Conservation (phyloP, 2,329 filamentous ascomycete genomes). For the Pseudonectria foliicola region DNA sequence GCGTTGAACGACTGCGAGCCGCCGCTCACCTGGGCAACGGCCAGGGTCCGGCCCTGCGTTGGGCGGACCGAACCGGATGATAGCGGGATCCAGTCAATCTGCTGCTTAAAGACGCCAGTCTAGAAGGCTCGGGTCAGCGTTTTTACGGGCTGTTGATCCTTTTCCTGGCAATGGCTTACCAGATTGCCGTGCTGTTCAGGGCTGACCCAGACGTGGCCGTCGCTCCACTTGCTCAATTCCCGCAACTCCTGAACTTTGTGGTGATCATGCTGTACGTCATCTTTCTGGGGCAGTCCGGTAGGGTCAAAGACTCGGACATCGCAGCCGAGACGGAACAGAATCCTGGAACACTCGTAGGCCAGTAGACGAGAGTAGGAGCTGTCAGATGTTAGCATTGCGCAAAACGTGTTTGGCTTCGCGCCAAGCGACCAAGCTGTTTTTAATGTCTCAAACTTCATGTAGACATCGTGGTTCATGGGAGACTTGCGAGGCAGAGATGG, state of each 20-base stretch:
- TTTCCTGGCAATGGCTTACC: constrained; percentile 24
- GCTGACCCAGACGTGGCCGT: constrained; percentile 59
- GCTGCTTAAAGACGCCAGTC: constrained; percentile 62
- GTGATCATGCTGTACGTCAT: constrained; percentile 51
- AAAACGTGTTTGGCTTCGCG: neutral
- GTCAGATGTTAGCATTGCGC: neutral
- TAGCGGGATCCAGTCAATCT: constrained; percentile 64
- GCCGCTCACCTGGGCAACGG: constrained; percentile 55
- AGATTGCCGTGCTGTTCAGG: constrained; percentile 62
- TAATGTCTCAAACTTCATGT: too few relatives aligned
- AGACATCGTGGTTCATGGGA: neutral
- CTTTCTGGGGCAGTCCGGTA: constrained; percentile 52
- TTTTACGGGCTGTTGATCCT: neutral
- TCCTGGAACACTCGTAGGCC: constrained; percentile 51
- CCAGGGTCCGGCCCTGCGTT: constrained; percentile 58
- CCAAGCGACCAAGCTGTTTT: too few relatives aligned
- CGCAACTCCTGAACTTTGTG: constrained; percentile 57
- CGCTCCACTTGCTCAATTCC: constrained; percentile 54
- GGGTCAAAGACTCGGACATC: constrained; percentile 60
- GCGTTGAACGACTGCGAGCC: constrained; percentile 63
- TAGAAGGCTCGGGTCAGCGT: constrained; percentile 15
- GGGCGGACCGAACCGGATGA: constrained; percentile 54
- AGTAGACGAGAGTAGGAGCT: constrained; percentile 54
- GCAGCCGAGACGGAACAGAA: constrained; percentile 57
- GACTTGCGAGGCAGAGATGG: neutral